A percentile compares a stretch with the other conserved stretches of the same genome.
Evolutionary conservation across 768 basidiomycete species (phyloP).

Genomic region (Boletus huronensis): DNA sequence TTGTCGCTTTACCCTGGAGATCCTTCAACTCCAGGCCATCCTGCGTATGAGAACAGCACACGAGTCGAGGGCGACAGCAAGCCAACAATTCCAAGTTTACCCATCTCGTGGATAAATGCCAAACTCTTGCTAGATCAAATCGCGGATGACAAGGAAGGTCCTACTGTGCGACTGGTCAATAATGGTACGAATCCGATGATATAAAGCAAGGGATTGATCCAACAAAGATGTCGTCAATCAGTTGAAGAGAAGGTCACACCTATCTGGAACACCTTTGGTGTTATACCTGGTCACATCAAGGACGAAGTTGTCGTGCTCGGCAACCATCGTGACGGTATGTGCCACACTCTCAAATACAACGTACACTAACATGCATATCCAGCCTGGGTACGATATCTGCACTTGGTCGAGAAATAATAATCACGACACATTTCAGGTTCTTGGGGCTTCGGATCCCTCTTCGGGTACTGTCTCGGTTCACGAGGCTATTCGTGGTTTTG

Average conservation of each 20-base stretch:
- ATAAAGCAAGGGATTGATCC: neutral
- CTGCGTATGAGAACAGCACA: constrained; percentile 79
- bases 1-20: constrained; percentile 68
- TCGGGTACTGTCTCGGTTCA: constrained; percentile 55
- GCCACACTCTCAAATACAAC: neutral
- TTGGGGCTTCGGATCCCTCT: constrained; percentile 55
- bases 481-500: constrained; percentile 57
- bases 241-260: constrained; percentile 82
- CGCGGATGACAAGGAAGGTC: constrained; percentile 34
- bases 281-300: constrained; percentile 79
- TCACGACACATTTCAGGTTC: constrained; percentile 24
- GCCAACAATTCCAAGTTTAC: constrained; percentile 81
- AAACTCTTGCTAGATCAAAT: constrained; percentile 53
- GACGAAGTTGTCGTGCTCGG: constrained; percentile 88
- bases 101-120: constrained; percentile 87
- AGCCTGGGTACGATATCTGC: constrained; percentile 22
- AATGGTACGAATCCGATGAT: constrained; percentile 38
- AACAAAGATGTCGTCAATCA: constrained; percentile 19
- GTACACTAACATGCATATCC: constrained; percentile 6
- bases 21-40: constrained; percentile 84
- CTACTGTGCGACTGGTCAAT: constrained; percentile 51
- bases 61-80: constrained; percentile 59
- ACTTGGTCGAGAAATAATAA: neutral
- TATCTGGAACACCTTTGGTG: constrained; percentile 87
- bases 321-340: constrained; percentile 81